These are phyloP conservation scores for Drosera spatulata DNA, from an alignment of 179 eudicot genomes.

Conservation along the genomic window DNA sequence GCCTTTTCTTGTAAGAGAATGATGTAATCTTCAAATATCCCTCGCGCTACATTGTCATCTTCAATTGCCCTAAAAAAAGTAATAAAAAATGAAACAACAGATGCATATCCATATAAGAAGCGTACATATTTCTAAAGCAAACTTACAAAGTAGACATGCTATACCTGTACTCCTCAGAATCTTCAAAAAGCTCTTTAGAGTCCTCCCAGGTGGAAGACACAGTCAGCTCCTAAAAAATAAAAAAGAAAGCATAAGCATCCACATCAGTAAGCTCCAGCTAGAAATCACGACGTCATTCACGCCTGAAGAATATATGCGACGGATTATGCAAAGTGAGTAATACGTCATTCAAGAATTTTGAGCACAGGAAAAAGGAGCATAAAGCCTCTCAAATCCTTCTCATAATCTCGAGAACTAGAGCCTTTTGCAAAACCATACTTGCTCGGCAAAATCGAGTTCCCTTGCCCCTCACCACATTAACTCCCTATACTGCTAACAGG, in stretches of 20 bases:
- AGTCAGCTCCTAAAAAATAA: slow-evolving; percentile 49
- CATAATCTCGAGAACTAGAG: no score
- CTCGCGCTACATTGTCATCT: slow-evolving; percentile 58
- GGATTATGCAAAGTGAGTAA: no score
- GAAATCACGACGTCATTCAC: no score
- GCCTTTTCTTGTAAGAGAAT: slow-evolving; percentile 68
- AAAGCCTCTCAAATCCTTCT: no score
- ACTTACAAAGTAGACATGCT: slow-evolving; percentile 2
- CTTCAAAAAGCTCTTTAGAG: slow-evolving; percentile 62
- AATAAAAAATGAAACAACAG: slow-evolving; percentile 3
- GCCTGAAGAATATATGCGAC: no score
- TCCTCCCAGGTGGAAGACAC: slow-evolving; percentile 83
- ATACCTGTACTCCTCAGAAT: slow-evolving; percentile 85
- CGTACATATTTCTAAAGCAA: not conserved
- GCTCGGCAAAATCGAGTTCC: not conserved
- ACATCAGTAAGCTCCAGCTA: no score
- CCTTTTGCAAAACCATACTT: no score
- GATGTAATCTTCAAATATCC: slow-evolving; percentile 68
- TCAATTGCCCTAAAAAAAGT: slow-evolving; percentile 45
- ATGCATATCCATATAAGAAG: not conserved
- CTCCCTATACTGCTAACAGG: not conserved
- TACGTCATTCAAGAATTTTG: no score
- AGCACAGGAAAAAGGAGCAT: no score
- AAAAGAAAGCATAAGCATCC: no score
- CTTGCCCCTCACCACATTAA: not conserved